Evolutionary conservation across 108 stramenopile species (phyloP), one percentile per base, ranked within the genome.

Genomic region (Cyclotella distinguenda): DNA sequence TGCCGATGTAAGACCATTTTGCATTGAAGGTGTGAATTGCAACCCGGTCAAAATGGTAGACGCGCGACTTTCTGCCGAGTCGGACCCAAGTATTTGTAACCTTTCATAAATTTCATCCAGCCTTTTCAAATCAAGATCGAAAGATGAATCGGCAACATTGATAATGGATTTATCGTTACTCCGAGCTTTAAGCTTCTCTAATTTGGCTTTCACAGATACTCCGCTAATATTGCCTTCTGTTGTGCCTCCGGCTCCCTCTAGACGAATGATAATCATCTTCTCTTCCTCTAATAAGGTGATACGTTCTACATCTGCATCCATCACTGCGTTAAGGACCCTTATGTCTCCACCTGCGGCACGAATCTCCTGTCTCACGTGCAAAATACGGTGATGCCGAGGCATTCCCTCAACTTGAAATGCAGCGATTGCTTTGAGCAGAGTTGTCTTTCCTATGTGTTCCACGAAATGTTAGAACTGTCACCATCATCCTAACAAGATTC

Each of bases 321-420:
- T 71, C 0, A 99, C 99, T 8, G 96, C 96, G 21, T 95, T 68
- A 21, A 98, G 52, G 4, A 97, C 97, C n/a, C 94, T 91, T 6
- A 89, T 91, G 53, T 93, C 91, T 47, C 84, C 77, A 38, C 81
- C 77, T 26, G 60, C 74, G 4, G 79, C 62, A 2, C 64, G 68
- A 27, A 93, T 89, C 72, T 99, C 99, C 76, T 99, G 99, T 72
- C 97, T 89, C 7, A 99, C 99, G 74, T 98, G 97, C 64, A 98
- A 87, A 5, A 99, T 87, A 18, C 91, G 77, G 46, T 98, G 89
- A 80, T 98, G 94, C 22, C 71, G 64, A 2, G 90, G 96, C 62
- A 98, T 96, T 0, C 97, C 95, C 50, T 88, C 91, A 32, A 99
- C 81, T 58, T 93, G 91, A 45, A 92, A 70, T 26, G 92, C 82